Evolutionary conservation across 1,284 basidiomycete species (phyloP), one percentile per base, ranked within the genome.

Genomic region (Marasmius tenuissimus): DNA sequence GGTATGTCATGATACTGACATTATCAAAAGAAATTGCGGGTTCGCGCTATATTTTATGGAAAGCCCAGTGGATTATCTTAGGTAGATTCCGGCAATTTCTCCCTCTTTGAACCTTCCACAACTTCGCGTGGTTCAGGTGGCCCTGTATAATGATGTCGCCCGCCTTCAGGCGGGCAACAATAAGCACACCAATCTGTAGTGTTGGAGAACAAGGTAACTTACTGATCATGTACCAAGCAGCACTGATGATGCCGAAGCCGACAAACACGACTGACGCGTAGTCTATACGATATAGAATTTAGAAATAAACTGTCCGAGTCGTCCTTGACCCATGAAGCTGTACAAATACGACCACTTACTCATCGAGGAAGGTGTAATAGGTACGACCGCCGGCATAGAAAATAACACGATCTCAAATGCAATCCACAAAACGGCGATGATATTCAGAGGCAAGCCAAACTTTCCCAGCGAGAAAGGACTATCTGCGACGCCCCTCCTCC

Each of bases 211-310:
- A 64, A 65, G 27, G 27, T 12, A 22, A 79, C 82, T 38, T 64
- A 85, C 83, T 78, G 63, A 84, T 77, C 50, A 81, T 57, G 66
- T 87, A 88, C 86, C 85, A 87, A n/a, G 76, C 72, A 0, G 77
- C 79, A 54, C 83, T 84, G 45, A 88, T 78, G 11, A 71, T 65
- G 4, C 73, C 82, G 65, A 87, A 87, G 1, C 83, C 85, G 42
- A 87, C 79, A 62, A 87, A 87, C 20, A 88, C 85, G 8, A 84
- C 85, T 18, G 84, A 85, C 7, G 81, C 85, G 64, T 85, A 86
- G 71, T 85, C 84, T 86, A 14, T 12, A 61, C 16, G 47, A 33
- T 27, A 18, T 14, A 4, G 18, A 27, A 8, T 58, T n/a, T 27
- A 27, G 27, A 27, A 27, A 27, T 2, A 27, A 4, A 27, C 4